Conservation (phyloP, 1,139 yeast genomes). For the Magnusiomyces clavatus region DNA sequence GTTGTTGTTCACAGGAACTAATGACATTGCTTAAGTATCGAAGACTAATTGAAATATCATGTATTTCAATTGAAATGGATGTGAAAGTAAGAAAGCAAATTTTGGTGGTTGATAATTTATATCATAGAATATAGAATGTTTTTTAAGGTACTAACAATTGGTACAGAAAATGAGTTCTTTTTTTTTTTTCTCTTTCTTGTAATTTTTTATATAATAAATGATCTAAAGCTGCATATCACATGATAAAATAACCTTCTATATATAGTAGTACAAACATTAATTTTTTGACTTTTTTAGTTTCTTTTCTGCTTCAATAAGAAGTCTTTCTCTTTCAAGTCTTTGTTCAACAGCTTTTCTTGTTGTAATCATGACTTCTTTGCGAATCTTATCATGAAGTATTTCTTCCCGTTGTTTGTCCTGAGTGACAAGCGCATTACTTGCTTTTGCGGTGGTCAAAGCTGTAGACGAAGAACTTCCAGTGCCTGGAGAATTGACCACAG, state of each 20-base stretch:
- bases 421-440: not conserved
- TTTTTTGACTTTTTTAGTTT: not conserved
- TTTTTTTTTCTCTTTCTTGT: too few relatives aligned
- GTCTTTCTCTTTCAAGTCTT: conserved; percentile 23
- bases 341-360: conserved; percentile 26
- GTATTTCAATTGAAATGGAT: too few relatives aligned
- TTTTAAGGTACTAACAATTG: too few relatives aligned
- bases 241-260: not conserved
- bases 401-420: not conserved
- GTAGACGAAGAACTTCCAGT: conserved; percentile 5
- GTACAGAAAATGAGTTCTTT: too few relatives aligned
- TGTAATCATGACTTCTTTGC: conserved; percentile 23
- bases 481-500: conserved; percentile 8
- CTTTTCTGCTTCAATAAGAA: conserved; percentile 11
- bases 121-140: too few relatives aligned
- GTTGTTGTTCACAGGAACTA: conserved; percentile 24
- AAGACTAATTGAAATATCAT: too few relatives aligned
- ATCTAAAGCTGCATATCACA: not conserved
- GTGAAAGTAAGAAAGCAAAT: too few relatives aligned
- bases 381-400: conserved; percentile 13
- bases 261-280: not conserved
- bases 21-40: conserved; percentile 22
- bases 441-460: not conserved
- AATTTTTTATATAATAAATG: too few relatives aligned
- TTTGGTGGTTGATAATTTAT: too few relatives aligned